Percentiles rank a stretch among this genome's conserved stretches.
phyloP scores from a whole-genome alignment of 2,329 filamentous ascomycete species.

The Fusarium foetens region DNA sequence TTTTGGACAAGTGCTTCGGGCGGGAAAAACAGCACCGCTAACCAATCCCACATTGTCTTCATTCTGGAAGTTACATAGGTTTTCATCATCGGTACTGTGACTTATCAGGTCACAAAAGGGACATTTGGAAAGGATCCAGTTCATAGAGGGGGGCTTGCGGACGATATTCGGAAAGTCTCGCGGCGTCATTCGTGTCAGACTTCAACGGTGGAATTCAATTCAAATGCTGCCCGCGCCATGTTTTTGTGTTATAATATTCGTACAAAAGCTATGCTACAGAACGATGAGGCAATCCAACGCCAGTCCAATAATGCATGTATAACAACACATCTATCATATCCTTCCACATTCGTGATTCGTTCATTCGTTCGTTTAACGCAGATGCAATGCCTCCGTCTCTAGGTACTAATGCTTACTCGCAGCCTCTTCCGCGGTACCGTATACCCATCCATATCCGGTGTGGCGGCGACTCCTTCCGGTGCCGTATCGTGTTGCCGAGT shows the following conservation, averaged over 20 bases:
- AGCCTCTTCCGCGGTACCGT: background rate
- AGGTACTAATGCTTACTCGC: background rate
- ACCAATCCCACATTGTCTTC: background rate
- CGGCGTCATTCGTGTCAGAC: background rate
- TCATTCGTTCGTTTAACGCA: conserved; percentile 3
- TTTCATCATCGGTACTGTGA: background rate
- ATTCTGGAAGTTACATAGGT: background rate
- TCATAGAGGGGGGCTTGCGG: background rate
- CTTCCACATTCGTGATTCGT: conserved; percentile 6
- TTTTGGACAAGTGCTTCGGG: background rate
- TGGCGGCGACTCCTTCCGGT: conserved; percentile 6
- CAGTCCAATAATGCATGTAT: conserved; percentile 27
- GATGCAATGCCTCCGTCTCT: background rate
- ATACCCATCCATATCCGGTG: background rate
- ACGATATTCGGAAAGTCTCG: background rate
- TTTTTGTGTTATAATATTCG: conserved; percentile 18
- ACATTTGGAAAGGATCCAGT: background rate
- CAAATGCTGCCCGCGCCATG: background rate
- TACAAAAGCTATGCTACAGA: conserved; percentile 22
- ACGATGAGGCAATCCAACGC: conserved; percentile 20
- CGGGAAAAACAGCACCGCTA: conserved; percentile 29
- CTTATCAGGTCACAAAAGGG: conserved; percentile 1
- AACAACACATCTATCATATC: conserved; percentile 7
- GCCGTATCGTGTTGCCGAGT: conserved; percentile 15
- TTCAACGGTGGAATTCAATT: background rate